A percentile compares a stretch with the other conserved stretches of the same genome.
Evolutionary conservation across 345 rosid genomes (phyloP).

Genomic region (Linum tenue): DNA sequence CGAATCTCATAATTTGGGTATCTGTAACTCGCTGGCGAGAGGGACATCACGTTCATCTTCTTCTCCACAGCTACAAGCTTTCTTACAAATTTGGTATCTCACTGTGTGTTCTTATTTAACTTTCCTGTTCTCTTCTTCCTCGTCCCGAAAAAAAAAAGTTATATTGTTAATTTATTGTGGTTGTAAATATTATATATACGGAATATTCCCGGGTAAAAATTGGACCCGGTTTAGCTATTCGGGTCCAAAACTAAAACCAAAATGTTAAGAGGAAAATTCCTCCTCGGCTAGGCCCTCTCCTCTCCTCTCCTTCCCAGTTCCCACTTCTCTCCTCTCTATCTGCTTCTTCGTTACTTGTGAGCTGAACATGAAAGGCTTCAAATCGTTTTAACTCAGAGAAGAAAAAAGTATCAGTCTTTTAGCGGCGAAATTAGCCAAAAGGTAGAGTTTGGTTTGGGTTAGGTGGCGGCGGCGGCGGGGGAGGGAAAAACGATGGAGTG

Average conservation of each 20-base stretch:
- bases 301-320: no score
- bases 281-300: no score
- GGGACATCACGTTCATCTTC: neutral
- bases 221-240: neutral
- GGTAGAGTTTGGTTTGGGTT: no score
- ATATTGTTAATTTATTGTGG: neutral
- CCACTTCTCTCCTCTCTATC: neutral
- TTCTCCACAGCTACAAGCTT: neutral
- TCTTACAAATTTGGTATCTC: neutral
- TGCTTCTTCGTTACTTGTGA: neutral
- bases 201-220: neutral
- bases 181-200: neutral
- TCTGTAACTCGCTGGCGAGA: neutral
- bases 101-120: neutral
- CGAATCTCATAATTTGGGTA: neutral
- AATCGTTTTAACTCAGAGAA: no score
- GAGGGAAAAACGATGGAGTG: slow-evolving; percentile 25
- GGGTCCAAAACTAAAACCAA: neutral
- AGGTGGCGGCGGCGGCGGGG: neutral
- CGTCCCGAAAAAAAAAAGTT: no score
- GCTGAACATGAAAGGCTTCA: neutral
- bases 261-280: neutral
- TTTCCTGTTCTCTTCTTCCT: neutral
- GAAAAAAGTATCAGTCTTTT: no score
- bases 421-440: no score